A percentile compares a stretch with the other conserved stretches of the same genome.
Evolutionary conservation across 1,284 basidiomycete species (phyloP).

Genomic region (Heterobasidion irregulare): DNA sequence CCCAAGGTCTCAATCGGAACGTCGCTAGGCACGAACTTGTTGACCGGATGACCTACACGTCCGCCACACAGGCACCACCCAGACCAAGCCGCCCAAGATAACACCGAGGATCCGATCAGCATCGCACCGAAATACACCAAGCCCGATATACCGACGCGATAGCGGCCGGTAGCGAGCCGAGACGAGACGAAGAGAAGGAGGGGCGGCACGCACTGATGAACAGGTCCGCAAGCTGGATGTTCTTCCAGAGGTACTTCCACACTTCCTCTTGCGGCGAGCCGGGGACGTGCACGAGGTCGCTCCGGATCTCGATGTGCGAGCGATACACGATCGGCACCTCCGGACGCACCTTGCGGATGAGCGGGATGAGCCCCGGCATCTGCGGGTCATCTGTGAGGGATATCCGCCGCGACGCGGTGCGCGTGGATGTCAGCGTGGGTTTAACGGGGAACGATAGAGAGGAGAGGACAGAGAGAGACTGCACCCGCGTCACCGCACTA

Average conservation of each 20-base stretch:
- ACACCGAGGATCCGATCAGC: too few relatives aligned
- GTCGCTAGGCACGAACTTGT: slow-evolving; percentile 80
- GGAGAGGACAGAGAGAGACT: not conserved
- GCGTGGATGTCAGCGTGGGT: not conserved
- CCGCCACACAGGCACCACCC: too few relatives aligned
- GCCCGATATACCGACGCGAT: too few relatives aligned
- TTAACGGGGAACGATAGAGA: not conserved
- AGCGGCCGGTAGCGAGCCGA: not conserved
- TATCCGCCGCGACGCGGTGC: not conserved
- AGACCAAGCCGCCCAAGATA: too few relatives aligned
- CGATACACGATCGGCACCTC: slow-evolving; percentile 82
- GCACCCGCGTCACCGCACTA: not conserved
- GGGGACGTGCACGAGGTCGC: slow-evolving; percentile 63
- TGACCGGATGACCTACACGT: slow-evolving; percentile 61
- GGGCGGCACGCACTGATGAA: slow-evolving; percentile 55
- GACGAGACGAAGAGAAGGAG: not conserved
- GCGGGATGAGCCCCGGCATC: slow-evolving; percentile 81
- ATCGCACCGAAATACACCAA: too few relatives aligned
- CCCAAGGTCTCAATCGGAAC: slow-evolving; percentile 66
- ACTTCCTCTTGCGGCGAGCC: slow-evolving; percentile 82
- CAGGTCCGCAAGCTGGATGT: slow-evolving; percentile 77
- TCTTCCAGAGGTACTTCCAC: slow-evolving; percentile 87
- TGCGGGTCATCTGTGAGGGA: slow-evolving; percentile 61
- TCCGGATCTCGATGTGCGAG: slow-evolving; percentile 86
- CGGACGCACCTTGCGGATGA: slow-evolving; percentile 75